phyloP scores from a whole-genome alignment of 306 rosid species.

The Biancaea sappan region DNA sequence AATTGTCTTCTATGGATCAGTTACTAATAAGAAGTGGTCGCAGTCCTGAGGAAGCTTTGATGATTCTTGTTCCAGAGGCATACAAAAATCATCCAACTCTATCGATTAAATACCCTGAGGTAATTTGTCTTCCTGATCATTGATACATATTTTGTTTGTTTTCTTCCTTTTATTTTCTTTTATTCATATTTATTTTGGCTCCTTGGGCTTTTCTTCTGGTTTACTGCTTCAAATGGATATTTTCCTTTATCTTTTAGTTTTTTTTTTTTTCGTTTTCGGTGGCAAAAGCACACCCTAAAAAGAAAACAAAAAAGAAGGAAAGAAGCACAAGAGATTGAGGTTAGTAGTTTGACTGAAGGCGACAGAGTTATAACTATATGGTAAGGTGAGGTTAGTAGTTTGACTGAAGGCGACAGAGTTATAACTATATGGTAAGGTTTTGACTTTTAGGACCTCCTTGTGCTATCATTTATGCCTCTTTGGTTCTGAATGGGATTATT shows the following conservation, averaged over 20 bases:
- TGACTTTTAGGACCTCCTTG: neutral
- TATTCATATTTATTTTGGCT: no score
- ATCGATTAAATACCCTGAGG: constrained; percentile 94
- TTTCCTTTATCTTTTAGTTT: no score
- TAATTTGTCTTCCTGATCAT: constrained; percentile 29
- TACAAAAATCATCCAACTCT: constrained; percentile 96
- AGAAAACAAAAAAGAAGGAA: no score
- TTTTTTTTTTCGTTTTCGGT: no score
- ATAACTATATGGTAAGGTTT: no score
- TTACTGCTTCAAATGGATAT: no score
- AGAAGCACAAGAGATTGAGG: no score
- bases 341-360: neutral
- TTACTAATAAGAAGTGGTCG: constrained; percentile 94
- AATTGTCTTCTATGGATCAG: constrained; percentile 51
- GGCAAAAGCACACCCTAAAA: no score
- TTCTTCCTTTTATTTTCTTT: no score
- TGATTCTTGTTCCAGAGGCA: constrained; percentile 99
- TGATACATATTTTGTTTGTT: neutral
- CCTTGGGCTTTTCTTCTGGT: no score
- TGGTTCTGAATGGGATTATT: neutral
- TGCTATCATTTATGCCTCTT: neutral
- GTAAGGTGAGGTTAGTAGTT: no score
- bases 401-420: neutral
- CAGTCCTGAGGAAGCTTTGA: constrained; percentile 91
- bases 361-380: neutral